Evolutionary conservation across 2,329 filamentous ascomycete genomes (phyloP), one percentile per base, ranked within the genome.

Genomic region (Fusarium musae): DNA sequence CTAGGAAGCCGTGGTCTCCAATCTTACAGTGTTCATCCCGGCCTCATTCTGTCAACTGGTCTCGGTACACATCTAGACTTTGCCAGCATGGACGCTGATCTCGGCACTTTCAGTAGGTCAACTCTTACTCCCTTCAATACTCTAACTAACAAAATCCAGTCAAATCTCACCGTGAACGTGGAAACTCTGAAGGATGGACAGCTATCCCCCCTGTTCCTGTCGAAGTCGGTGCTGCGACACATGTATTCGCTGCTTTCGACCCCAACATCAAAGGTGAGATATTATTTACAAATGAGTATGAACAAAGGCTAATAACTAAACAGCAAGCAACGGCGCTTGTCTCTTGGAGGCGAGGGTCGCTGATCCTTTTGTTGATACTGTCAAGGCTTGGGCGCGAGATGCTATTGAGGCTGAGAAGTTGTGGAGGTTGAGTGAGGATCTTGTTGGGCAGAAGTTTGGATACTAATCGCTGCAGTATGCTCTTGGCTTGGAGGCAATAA

Each of bases 341-440:
- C 71, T 84, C 12, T 34, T 79, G 16, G 68, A 83, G 49, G 79
- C 78, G 17, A 80, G 81, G 26, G 72, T 83, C 4, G 74, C 76
- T 2, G 79, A 81, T 46, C 79, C 80, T 5, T 78, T 74, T 23
- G 56, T 72, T 11, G 77, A 82, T 30, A 77, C 74, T 1, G 65
- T 79, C 40, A 78, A 74, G 50, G 71, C 79, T 16, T 81, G 80
- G 79, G 81, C 71, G 2, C 79, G 78, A n/a, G 79, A 77, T 49
- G 19, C 64, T 5, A 21, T 81, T 12, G 80, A 82, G 54, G 85
- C 85, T 1, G 82, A 84, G 65, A 84, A 75, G 76, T 75, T 87
- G 42, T 87, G 85, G 86, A 79, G 79, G 47, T 47, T 86, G 52
- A 86, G 83, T n/a, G 84, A 86, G 78, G 76, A 83, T 70, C 71